Evolutionary conservation across 345 rosid genomes (phyloP).

Genomic region (Noccaea bulbosa): DNA sequence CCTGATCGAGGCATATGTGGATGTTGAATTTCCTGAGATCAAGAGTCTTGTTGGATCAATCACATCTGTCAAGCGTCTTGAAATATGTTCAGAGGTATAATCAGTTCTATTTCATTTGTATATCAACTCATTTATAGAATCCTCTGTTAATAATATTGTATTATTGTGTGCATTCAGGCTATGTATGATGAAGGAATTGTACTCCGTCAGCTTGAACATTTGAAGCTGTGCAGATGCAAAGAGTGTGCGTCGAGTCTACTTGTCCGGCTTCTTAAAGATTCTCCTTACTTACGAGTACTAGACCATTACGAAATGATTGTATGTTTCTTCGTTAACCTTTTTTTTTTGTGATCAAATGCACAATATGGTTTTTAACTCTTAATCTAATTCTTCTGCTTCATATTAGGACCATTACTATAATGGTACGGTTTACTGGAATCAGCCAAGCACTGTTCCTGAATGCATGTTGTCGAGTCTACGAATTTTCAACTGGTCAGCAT

Average conservation of each 20-base stretch:
- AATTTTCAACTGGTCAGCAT: constrained; percentile 11
- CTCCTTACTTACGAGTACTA: constrained; percentile 5
- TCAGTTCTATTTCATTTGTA: not conserved
- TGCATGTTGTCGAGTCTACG: constrained; percentile 25
- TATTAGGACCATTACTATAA: constrained; percentile 5
- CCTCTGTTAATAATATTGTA: not conserved
- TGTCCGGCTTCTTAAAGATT: constrained; percentile 5
- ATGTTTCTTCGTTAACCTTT: not conserved
- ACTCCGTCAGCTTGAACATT: constrained; percentile 2
- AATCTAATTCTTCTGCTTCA: not conserved
- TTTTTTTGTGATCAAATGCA: not conserved
- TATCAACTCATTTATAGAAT: not conserved
- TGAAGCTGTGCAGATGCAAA: constrained; percentile 14
- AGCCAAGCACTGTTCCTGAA: constrained; percentile 12
- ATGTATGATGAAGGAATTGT: constrained; percentile 1
- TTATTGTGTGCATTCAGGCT: not conserved
- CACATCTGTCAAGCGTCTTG: constrained; percentile 3
- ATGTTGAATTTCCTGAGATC: constrained; percentile 20
- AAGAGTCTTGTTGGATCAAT: constrained; percentile 15
- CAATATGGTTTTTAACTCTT: not conserved
- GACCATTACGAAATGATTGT: not conserved
- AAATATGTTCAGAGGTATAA: constrained; percentile 21
- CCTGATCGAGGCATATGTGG: constrained; percentile 19
- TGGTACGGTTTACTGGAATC: not conserved
- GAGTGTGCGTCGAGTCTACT: constrained; percentile 15